Percentiles rank a stretch among this genome's conserved stretches.
Conservation (phyloP, 371 early-diverging fungal genomes). For the Homolaphlyctis polyrhiza region DNA sequence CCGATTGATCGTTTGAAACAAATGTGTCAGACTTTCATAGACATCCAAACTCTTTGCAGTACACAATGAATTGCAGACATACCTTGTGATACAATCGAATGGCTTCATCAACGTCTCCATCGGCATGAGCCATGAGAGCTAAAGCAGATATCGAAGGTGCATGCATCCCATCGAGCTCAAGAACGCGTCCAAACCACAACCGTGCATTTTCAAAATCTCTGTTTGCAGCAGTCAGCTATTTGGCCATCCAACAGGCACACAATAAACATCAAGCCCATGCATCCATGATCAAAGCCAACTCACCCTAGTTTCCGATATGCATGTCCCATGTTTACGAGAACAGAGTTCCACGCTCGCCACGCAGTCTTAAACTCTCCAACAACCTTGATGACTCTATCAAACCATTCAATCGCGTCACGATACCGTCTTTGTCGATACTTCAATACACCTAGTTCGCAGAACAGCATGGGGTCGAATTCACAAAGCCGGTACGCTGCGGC, state of each 20-base stretch:
- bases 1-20: background rate
- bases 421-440: conserved; percentile 51
- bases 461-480: conserved; percentile 54
- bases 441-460: conserved; percentile 65
- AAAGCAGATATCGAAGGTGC: conserved; percentile 34
- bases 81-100: conserved; percentile 35
- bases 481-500: conserved; percentile 45
- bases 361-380: conserved; percentile 40
- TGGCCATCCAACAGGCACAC: no score
- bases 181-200: conserved; percentile 46
- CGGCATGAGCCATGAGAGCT: conserved; percentile 52
- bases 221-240: no score
- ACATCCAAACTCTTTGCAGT: background rate
- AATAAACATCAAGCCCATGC: background rate
- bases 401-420: conserved; percentile 42
- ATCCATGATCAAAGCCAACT: conserved; percentile 10
- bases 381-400: conserved; percentile 48
- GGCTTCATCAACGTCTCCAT: conserved; percentile 44
- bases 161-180: conserved; percentile 30
- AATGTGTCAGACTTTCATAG: background rate
- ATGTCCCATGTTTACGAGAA: conserved; percentile 69
- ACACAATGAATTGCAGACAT: background rate
- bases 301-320: conserved; percentile 59
- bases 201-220: conserved; percentile 50
- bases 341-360: conserved; percentile 50